Conservation (phyloP, 768 basidiomycete genomes). For the Arthromyces matolae region DNA sequence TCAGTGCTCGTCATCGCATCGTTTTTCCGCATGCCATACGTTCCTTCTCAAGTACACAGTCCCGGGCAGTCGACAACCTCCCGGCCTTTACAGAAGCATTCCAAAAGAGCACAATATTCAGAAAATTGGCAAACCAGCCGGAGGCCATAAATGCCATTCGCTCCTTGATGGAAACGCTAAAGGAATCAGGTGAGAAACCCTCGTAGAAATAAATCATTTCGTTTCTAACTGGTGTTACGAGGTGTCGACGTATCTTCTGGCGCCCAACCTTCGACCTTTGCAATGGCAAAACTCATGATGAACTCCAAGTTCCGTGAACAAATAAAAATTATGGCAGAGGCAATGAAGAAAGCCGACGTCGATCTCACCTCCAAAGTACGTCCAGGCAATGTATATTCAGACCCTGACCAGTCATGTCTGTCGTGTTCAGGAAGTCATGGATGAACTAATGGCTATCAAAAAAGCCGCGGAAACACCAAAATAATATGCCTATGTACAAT, state of each 20-base stretch:
- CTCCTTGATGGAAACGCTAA: constrained; percentile 41
- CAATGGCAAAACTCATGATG: constrained; percentile 52
- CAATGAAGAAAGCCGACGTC: constrained; percentile 58
- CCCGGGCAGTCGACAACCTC: constrained; percentile 28
- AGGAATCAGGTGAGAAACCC: constrained; percentile 40
- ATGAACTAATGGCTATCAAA: constrained; percentile 34
- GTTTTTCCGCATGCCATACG: constrained; percentile 7
- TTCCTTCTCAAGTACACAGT: constrained; percentile 17
- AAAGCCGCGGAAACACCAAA: constrained; percentile 18
- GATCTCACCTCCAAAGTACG: constrained; percentile 53
- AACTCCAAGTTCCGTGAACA: constrained; percentile 51
- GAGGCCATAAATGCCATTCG: constrained; percentile 47
- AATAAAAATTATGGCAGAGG: constrained; percentile 41
- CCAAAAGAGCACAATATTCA: constrained; percentile 41
- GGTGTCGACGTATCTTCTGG: constrained; percentile 47
- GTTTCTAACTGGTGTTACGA: constrained; percentile 20
- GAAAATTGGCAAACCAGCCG: constrained; percentile 47
- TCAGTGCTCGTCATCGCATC: constrained; percentile 8
- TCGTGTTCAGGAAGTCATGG: constrained; percentile 42
- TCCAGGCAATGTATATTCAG: not conserved
- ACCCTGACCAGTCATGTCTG: not conserved
- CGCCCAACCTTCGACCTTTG: constrained; percentile 42
- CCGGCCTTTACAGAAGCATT: constrained; percentile 37
- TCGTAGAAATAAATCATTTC: not conserved
- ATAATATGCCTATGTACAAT: constrained; percentile 8